phyloP scores from a whole-genome alignment of 257 asterid species.

The Primulina huaijiensis region DNA sequence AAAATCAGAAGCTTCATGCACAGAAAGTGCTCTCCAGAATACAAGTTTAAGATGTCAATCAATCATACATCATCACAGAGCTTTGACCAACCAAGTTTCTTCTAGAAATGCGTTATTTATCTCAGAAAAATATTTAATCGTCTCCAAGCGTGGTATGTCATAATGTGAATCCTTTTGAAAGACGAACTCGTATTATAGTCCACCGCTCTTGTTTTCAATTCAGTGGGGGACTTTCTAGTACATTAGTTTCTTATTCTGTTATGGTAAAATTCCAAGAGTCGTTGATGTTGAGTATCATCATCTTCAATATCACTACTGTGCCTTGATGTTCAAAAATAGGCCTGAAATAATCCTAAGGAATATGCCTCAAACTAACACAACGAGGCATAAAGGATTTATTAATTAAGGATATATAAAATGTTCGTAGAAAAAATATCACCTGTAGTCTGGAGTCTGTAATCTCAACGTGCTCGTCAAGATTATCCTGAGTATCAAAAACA shows the following conservation, averaged over 20 bases:
- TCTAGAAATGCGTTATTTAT: background rate
- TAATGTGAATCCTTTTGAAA: background rate
- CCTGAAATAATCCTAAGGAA: background rate
- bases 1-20: background rate
- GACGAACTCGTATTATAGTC: background rate
- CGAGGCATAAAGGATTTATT: background rate
- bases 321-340: background rate
- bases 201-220: background rate
- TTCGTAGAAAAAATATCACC: constrained; percentile 39
- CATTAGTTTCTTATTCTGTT: background rate
- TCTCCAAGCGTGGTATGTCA: background rate
- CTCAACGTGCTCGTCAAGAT: constrained; percentile 79
- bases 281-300: constrained; percentile 3
- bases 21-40: background rate
- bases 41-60: constrained; percentile 4
- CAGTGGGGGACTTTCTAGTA: background rate
- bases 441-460: constrained; percentile 67
- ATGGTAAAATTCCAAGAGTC: background rate
- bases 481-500: constrained; percentile 48
- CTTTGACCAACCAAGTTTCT: constrained; percentile 1
- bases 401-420: constrained; percentile 2
- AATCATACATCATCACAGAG: background rate
- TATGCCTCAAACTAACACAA: constrained; percentile 1
- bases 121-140: background rate
- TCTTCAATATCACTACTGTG: constrained; percentile 8